Percentiles rank a stretch among this genome's conserved stretches.
Evolutionary conservation across 805 yeast genomes (phyloP).

Genomic region (Saccharomycopsis amapae): DNA sequence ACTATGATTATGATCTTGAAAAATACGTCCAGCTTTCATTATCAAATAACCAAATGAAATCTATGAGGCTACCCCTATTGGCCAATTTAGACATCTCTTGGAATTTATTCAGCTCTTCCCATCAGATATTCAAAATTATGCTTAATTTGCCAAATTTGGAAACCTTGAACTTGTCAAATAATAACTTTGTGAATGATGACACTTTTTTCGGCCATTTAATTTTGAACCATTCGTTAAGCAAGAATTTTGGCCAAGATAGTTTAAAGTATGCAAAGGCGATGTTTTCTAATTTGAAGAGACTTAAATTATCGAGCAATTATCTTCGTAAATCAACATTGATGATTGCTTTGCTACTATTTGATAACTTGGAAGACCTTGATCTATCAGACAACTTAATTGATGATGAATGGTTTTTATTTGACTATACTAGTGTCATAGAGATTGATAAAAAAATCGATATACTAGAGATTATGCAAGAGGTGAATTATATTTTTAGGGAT

Average conservation of each 20-base stretch:
- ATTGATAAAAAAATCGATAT: not conserved
- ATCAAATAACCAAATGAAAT: not conserved
- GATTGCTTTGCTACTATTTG: conserved; percentile 1
- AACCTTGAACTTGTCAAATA: conserved; percentile 27
- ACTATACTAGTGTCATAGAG: not conserved
- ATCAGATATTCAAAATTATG: conserved; percentile 34
- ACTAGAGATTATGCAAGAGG: not conserved
- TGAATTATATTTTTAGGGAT: not conserved
- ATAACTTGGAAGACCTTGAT: conserved; percentile 5
- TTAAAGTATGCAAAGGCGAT: not conserved
- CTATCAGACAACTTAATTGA: conserved; percentile 12
- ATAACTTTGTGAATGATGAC: conserved; percentile 19
- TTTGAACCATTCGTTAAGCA: not conserved
- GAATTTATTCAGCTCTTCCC: conserved; percentile 44
- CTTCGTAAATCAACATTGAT: conserved; percentile 6
- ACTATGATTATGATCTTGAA: not conserved
- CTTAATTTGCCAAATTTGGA: conserved; percentile 32
- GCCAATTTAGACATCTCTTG: conserved; percentile 49
- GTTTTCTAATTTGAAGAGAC: conserved; percentile 1
- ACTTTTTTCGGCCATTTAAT: not conserved
- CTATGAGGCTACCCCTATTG: conserved; percentile 25
- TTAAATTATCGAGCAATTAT: conserved; percentile 24
- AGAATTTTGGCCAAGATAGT: not conserved
- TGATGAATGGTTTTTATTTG: conserved; percentile 6
- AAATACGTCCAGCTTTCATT: not conserved